Conservation (phyloP, 108 stramenopile genomes). For the Fragilariopsis cylindrus region DNA sequence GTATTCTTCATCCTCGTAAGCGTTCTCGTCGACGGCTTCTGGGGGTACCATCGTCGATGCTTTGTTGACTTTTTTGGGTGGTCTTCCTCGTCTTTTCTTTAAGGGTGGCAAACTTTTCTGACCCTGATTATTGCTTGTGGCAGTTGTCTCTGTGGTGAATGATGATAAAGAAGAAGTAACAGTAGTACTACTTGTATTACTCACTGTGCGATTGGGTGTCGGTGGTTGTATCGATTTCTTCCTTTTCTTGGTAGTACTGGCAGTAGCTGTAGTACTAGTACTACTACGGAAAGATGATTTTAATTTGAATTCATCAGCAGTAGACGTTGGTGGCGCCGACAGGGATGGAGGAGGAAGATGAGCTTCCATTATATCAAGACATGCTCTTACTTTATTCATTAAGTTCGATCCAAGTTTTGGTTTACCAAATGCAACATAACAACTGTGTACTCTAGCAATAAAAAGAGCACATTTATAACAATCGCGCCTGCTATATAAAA, state of each 20-base stretch:
- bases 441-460: constrained; percentile 27
- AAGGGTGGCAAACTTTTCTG: background rate
- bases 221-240: constrained; percentile 17
- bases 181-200: too few species aligned
- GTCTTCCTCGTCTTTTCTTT: constrained; percentile 31
- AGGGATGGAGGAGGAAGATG: background rate
- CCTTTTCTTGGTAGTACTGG: constrained; percentile 14
- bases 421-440: constrained; percentile 3
- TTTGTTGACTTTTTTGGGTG: constrained; percentile 16
- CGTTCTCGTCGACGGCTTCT: too few species aligned
- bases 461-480: constrained; percentile 41
- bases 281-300: background rate
- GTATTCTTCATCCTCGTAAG: too few species aligned
- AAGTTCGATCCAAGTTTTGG: background rate
- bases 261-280: background rate
- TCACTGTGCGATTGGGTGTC: background rate
- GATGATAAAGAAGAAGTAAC: too few species aligned
- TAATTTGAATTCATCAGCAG: background rate
- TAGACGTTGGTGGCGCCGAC: background rate
- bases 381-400: constrained; percentile 17
- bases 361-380: constrained; percentile 33
- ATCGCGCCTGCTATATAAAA: constrained; percentile 25
- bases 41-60: too few species aligned
- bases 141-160: too few species aligned
- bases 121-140: background rate